A percentile compares a stretch with the other conserved stretches of the same genome.
These are phyloP conservation scores for Macrophomina tecta DNA, from an alignment of 2,329 filamentous ascomycete species.

Conservation along the genomic window DNA sequence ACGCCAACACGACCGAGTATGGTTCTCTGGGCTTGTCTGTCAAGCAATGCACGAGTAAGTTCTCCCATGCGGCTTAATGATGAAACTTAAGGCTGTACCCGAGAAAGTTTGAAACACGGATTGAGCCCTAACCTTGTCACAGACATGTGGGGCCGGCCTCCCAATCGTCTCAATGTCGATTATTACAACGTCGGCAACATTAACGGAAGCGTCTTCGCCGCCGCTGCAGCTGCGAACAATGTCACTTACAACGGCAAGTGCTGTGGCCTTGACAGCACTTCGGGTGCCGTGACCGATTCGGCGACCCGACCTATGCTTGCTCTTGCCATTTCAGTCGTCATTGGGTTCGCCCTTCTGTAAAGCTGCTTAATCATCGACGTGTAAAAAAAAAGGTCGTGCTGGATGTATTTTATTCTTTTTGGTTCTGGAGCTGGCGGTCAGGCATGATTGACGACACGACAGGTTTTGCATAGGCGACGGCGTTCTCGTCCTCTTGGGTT, in stretches of 20 bases:
- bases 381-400: neutral
- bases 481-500: constrained; percentile 17
- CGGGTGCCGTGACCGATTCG: constrained; percentile 20
- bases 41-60: constrained; percentile 43
- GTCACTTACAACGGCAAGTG: constrained; percentile 70
- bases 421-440: neutral
- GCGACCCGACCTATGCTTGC: constrained; percentile 19
- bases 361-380: constrained; percentile 1
- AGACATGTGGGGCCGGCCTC: constrained; percentile 45
- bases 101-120: constrained; percentile 14
- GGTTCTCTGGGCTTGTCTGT: constrained; percentile 44
- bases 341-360: constrained; percentile 22
- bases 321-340: constrained; percentile 11
- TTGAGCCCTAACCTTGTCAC: constrained; percentile 12
- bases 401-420: neutral
- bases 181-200: constrained; percentile 46
- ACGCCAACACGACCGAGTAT: constrained; percentile 39
- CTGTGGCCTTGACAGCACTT: constrained; percentile 54
- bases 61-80: constrained; percentile 12
- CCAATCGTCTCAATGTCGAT: constrained; percentile 50
- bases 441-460: constrained; percentile 22
- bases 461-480: constrained; percentile 27
- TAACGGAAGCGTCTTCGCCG: constrained; percentile 49
- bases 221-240: constrained; percentile 64
- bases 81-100: constrained; percentile 23